Base-by-base conservation (phyloP, 2,329 filamentous ascomycete genomes). In the Colletotrichum agaves region DNA sequence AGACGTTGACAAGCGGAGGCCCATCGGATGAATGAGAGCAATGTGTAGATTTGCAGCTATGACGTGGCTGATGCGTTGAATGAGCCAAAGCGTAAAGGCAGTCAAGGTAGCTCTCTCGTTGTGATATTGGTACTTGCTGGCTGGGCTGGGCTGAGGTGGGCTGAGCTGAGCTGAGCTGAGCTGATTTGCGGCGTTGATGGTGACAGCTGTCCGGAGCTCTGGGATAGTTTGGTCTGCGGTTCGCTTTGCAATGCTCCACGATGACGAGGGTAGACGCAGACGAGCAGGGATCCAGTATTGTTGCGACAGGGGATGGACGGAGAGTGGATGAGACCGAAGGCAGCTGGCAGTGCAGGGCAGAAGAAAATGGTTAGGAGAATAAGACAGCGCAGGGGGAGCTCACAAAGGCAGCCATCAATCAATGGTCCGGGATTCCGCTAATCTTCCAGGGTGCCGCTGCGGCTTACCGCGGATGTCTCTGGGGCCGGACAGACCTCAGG, bases 341-440 rank as follows among this genome's bases (percentile, higher is more conserved):
- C 11, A 19, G n/a, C 27, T 27, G 27, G 44, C 11, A 43, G 53
- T 49, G 37, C 44, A 27, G 37, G 23, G 27, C 35, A 23, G 17
- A 27, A n/a, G 64, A 23, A 47, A 19, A 17, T 27, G 49, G 55
- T 21, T 12, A 62, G 55, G 37, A 39, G 31, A 37, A 35, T 13
- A 46, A 27, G 47, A 41, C 17, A 63, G 17, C 27, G 43, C 31
- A 31, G 49, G 39, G 27, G 15, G 15, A 15, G 13, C 72, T 73
- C 61, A 73, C 72, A 70, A 73, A 73, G 68, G 72, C 72, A 73
- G 72, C 72, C 72, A 73, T 73, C 59, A 72, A 73, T 67, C 35
- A 37, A 37, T 37, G 35, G 61, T 59, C 64, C 47, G 33, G 47
- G 47, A 13, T 67, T 61, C 61, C 53, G 64, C 60, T 58, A 53